Evolutionary conservation across 2,329 filamentous ascomycete genomes (phyloP), one percentile per base, ranked within the genome.

Genomic region (Verticillium klebahnii): DNA sequence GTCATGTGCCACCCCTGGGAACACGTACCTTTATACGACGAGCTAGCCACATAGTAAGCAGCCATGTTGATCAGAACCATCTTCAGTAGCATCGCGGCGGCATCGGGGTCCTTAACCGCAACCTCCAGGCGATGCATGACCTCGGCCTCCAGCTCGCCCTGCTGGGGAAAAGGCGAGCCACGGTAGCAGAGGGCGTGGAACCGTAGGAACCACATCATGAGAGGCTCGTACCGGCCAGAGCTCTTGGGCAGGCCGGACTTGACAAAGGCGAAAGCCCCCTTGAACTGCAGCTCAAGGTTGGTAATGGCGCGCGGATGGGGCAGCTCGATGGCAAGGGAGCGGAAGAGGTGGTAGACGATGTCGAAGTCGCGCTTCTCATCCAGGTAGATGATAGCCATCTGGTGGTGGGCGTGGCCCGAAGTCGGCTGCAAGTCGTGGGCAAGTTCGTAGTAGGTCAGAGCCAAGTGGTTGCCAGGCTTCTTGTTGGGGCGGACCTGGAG

Each of bases 321-420:
- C 50, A 88, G 81, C 59, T 87, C 82, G 36, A 92, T 88, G 9
- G 88, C 88, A 67, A 95, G 83, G 17, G 93, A 89, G 65, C 93
- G 89, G 72, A 97, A 95, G 50, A 98, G 86, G 73, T 97, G 88
- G 74, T 97, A 98, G 34, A 96, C 89, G 11, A 92, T 89, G 64
- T 92, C 87, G 58, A 98, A 84, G 72, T 96, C 90, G 67, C 94
- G 89, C 62, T 84, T 85, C 68, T 93, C 87, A 60, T 90, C 88
- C 57, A 92, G 84, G 63, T 90, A 89, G 63, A 98, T 89, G 39
- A 98, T 91, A 39, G 91, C 93, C 73, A 95, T 87, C 74, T 98
- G 95, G 70, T 99, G 94, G 70, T 96, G 90, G 17, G 92, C 90
- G 65, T 88, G 86, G 34, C 94, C 94, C 56, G 90, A 92, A 19